These are phyloP conservation scores for Metschnikowia vanudenii DNA, from an alignment of 805 yeast genomes.

Conservation along the genomic window DNA sequence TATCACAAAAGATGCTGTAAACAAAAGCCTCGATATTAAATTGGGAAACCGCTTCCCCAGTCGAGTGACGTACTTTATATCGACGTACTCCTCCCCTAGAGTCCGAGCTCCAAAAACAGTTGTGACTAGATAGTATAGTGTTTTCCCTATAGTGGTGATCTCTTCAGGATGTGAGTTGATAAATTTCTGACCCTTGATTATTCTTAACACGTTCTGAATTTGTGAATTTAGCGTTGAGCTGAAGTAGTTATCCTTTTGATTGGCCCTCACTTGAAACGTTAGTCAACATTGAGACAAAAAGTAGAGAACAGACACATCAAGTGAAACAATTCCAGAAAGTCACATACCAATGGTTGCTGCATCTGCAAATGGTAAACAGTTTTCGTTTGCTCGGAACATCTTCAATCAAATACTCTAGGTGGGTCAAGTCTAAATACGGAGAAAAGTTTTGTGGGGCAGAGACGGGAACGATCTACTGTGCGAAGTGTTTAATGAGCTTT, in stretches of 20 bases:
- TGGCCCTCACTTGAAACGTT: constrained; percentile 63
- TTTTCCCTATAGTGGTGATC: constrained; percentile 54
- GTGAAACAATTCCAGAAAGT: neutral
- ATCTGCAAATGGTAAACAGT: constrained; percentile 64
- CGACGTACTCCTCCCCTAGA: constrained; percentile 92
- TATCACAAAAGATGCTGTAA: constrained; percentile 57
- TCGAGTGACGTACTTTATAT: constrained; percentile 61
- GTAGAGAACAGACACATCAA: neutral
- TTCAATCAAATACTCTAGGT: neutral
- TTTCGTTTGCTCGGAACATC: constrained; percentile 16
- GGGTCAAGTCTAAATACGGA: too few species aligned
- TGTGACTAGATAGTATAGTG: constrained; percentile 68
- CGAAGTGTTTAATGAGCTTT: neutral
- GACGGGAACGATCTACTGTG: neutral
- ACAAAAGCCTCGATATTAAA: constrained; percentile 49
- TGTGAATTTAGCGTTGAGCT: constrained; percentile 54
- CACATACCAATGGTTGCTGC: constrained; percentile 80
- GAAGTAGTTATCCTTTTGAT: constrained; percentile 83
- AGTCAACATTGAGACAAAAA: constrained; percentile 17
- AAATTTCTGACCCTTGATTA: constrained; percentile 61
- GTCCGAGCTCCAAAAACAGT: constrained; percentile 77
- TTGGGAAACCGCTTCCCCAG: constrained; percentile 52
- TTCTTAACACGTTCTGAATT: constrained; percentile 53
- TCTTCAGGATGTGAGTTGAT: constrained; percentile 63
- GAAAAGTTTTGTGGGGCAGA: constrained; percentile 8